Base-by-base conservation (phyloP, 2,329 filamentous ascomycete genomes). In the Monilinia vaccinii-corymbosi region DNA sequence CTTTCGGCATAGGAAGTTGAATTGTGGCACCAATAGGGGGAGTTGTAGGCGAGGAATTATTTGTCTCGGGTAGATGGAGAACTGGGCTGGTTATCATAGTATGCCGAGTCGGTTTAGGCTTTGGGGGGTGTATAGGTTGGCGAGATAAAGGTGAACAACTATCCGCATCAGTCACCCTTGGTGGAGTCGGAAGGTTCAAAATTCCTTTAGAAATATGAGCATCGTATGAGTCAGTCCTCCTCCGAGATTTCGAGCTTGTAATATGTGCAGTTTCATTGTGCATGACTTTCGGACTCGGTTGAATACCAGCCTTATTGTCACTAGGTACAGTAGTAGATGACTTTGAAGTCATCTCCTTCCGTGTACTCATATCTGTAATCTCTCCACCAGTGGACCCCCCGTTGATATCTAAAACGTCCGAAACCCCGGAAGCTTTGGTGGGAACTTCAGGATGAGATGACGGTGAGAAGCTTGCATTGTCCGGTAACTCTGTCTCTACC, bases 91-190 rank as follows among this genome's bases (percentile, higher is more conserved):
- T 64, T 23, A 68, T 56, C 38, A 70, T 23, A 52, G 66, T 61
- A 52, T 70, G 63, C 42, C 63, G 60, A 28, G 65, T 64, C n/a
- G 65, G 60, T 63, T 67, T 68, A 51, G 67, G 31, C 38, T 62
- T 61, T 91, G 52, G 34, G 31, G 52, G 34, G 31, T 45, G 47
- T 25, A 63, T 36, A 25, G 34, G 28, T 34, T 61, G 49, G 40
- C 58, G 45, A 42, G 61, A 16, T 44, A 61, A 36, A 55, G 62
- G 56, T 49, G 62, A 31, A 58, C 60, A 53, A 58, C 61, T 56
- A 65, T 42, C 52, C 18, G 46, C 53, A 47, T 64, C 67, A 48
- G 58, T 38, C 40, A 44, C 38, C 34, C 60, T 66, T 25, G 65
- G 60, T 18, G 62, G 59, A 57, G 64, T 66, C 21, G 59, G 50